Evolutionary conservation across 2,329 filamentous ascomycete genomes (phyloP), one percentile per base, ranked within the genome.

Genomic region (Leptographium galeiforme): DNA sequence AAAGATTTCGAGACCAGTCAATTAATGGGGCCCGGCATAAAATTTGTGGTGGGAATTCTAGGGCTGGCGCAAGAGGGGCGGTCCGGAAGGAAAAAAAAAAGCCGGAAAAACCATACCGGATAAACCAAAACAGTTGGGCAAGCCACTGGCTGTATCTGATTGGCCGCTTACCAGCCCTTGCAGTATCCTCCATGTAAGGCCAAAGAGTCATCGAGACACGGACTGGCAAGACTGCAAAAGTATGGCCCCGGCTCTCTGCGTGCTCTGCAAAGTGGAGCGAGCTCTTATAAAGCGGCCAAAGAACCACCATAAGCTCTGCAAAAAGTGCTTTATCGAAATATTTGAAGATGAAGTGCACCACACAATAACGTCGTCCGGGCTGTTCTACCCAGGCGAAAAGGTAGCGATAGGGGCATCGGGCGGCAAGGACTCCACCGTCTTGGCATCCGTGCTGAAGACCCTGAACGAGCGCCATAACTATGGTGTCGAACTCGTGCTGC

Each of bases 321-420:
- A 87, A 62, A 69, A 75, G 6, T 98, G 93, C 69, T 98, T 98
- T 68, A 80, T 95, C 53, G 63, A 72, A 12, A 77, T 93, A 47
- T 98, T 98, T 64, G 93, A 98, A 68, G 81, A 86, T 57, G 93
- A 98, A 72, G 82, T 95, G 48, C 90, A 97, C 66, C 85, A 95
- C 63, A 97, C 93, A 6, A 95, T 98, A 62, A 82, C 77, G 32
- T 81, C 84, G 2, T 88, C 86, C 18, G 72, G 76, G n/a, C 78
- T 98, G 16, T 98, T 98, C 68, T 73, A 75, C 46, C 82, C 77
- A 2, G 91, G 91, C 55, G 93, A 98, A 66, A 81, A 79, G 56
- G 79, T 98, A 41, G 94, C 93, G 8, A 96, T 98, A 63, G 94
- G 93, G 45, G 93, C 94, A 49, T 96, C 90, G 1, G 93, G 93